These are phyloP conservation scores for Adenanthera pavonina DNA, from an alignment of 306 rosid genomes.

Conservation along the genomic window DNA sequence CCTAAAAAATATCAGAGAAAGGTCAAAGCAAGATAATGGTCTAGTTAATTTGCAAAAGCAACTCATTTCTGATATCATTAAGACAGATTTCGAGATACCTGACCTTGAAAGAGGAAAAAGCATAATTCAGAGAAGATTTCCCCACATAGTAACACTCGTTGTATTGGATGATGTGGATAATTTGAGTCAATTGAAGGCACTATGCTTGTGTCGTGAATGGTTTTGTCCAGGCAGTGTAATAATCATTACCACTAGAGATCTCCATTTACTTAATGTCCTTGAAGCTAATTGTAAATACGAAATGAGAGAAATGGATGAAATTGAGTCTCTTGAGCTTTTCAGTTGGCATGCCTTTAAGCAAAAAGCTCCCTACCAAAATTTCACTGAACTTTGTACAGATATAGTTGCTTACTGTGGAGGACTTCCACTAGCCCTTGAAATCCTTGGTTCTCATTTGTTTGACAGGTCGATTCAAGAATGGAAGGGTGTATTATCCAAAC, in stretches of 20 bases:
- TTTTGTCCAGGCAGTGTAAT: neutral
- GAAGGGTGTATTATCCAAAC: neutral
- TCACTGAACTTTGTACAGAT: neutral
- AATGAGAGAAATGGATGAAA: neutral
- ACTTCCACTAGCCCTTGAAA: neutral
- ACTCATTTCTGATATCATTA: neutral
- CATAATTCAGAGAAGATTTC: neutral
- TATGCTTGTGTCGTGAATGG: neutral
- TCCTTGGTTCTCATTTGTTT: neutral
- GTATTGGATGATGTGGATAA: neutral
- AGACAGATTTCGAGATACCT: neutral
- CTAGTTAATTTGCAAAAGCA: neutral
- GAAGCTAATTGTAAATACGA: neutral
- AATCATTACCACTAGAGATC: slow-evolving; percentile 1
- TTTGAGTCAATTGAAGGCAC: neutral
- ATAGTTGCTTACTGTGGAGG: neutral
- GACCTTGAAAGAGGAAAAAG: neutral
- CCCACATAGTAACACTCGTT: neutral
- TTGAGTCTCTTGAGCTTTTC: neutral
- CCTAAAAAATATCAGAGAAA: neutral
- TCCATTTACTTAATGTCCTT: neutral
- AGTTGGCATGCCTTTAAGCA: neutral
- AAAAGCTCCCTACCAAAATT: too few relatives aligned
- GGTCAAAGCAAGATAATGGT: neutral
- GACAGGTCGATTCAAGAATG: neutral